Conservation (phyloP, 1,284 basidiomycete genomes). For the Trametes pubescens region DNA sequence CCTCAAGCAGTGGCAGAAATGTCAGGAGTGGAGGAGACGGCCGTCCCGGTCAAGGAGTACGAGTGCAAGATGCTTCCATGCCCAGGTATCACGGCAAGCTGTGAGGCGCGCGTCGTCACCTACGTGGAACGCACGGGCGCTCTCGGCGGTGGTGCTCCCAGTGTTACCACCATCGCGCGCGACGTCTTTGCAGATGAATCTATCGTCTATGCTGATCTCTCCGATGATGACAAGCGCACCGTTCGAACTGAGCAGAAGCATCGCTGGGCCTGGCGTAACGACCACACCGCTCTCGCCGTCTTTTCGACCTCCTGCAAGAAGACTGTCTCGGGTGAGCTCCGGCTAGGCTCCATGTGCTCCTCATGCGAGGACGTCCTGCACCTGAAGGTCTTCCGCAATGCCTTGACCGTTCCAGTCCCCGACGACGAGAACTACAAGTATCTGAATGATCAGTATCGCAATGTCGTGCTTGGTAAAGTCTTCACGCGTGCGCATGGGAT, state of each 20-base stretch:
- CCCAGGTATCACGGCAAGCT: neutral
- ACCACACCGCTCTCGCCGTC: slow-evolving; percentile 2
- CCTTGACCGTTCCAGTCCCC: neutral
- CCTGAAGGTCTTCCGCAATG: neutral
- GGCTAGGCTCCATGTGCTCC: neutral
- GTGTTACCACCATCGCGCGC: neutral
- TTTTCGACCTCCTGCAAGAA: slow-evolving; percentile 7
- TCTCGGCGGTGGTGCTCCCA: slow-evolving; percentile 8
- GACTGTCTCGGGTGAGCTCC: neutral
- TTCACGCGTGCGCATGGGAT: neutral
- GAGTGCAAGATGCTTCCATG: neutral
- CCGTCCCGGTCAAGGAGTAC: neutral
- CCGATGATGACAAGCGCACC: neutral
- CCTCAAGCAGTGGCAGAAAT: too few species aligned
- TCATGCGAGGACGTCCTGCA: neutral
- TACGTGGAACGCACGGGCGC: slow-evolving; percentile 9
- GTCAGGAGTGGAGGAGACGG: neutral
- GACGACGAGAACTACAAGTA: slow-evolving; percentile 1
- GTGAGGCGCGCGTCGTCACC: neutral
- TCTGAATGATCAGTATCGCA: slow-evolving; percentile 9
- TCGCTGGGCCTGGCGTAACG: slow-evolving; percentile 8
- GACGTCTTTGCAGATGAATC: neutral
- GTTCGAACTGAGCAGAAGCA: slow-evolving; percentile 5
- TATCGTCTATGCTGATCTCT: neutral
- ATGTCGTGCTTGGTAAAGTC: neutral